These are phyloP conservation scores for Chlamydomonas reinhardtii DNA, from an alignment of 163 green algal genomes.

Conservation along the genomic window DNA sequence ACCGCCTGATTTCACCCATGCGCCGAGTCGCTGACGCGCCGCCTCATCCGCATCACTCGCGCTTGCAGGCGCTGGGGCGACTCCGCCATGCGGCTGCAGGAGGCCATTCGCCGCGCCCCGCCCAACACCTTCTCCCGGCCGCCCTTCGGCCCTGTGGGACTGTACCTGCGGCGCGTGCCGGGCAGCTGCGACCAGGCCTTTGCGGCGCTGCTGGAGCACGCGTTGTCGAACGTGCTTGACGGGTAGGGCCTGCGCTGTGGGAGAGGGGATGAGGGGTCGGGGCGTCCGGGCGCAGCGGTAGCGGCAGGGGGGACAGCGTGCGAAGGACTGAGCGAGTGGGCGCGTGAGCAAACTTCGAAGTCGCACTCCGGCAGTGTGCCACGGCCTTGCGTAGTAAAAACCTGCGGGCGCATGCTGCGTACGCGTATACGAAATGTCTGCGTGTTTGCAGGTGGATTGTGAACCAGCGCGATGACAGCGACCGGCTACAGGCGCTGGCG, in stretches of 20 bases:
- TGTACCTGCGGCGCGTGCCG: not conserved
- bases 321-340: no score
- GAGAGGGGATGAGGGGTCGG: not conserved
- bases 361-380: no score
- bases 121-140: not conserved
- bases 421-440: no score
- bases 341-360: no score
- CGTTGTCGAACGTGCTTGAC: not conserved
- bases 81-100: not conserved
- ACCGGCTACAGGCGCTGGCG: not conserved
- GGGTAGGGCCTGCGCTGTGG: no score
- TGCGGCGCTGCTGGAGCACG: not conserved
- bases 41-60: no score
- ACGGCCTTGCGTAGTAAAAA: no score
- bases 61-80: not conserved
- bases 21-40: no score
- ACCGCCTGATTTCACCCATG: no score
- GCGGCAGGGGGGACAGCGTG: no score
- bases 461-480: not conserved
- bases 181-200: not conserved
- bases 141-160: conserved; percentile 9
- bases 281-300: no score
- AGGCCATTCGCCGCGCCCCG: not conserved
- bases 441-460: not conserved
- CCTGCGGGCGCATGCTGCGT: no score